phyloP scores from a whole-genome alignment of 331 rosid genomes.

The Arachis monticola region DNA sequence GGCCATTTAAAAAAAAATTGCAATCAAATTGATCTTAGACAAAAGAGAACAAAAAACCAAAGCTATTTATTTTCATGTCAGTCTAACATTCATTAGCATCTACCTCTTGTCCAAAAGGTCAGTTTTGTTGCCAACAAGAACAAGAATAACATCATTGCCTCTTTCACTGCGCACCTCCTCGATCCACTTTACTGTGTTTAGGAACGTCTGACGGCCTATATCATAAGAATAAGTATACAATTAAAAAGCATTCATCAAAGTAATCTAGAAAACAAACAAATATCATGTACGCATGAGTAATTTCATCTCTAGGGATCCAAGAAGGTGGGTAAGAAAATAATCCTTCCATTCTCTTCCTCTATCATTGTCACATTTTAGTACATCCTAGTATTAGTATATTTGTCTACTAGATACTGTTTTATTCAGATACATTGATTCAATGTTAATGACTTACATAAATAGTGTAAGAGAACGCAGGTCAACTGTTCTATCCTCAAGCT shows the following conservation, averaged over 20 bases:
- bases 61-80: background rate
- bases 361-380: no score
- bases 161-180: slow-evolving; percentile 99
- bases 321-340: no score
- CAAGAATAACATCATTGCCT: slow-evolving; percentile 95
- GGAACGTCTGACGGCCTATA: slow-evolving; percentile 86
- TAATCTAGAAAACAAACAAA: slow-evolving; percentile 23
- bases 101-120: slow-evolving; percentile 99
- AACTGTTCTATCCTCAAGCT: no score
- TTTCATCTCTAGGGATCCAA: no score
- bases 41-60: slow-evolving; percentile 28
- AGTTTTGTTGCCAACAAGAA: slow-evolving; percentile 98
- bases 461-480: no score
- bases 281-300: no score
- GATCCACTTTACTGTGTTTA: slow-evolving; percentile 93
- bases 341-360: no score
- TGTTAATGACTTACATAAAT: no score
- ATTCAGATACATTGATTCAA: no score
- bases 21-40: slow-evolving; percentile 6
- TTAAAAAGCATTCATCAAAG: slow-evolving; percentile 39
- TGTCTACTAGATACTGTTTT: no score
- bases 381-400: no score
- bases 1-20: slow-evolving; percentile 1
- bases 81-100: background rate
- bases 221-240: slow-evolving; percentile 33